These are phyloP conservation scores for Hysterangium stoloniferum DNA, from an alignment of 768 basidiomycete genomes.

Conservation along the genomic window DNA sequence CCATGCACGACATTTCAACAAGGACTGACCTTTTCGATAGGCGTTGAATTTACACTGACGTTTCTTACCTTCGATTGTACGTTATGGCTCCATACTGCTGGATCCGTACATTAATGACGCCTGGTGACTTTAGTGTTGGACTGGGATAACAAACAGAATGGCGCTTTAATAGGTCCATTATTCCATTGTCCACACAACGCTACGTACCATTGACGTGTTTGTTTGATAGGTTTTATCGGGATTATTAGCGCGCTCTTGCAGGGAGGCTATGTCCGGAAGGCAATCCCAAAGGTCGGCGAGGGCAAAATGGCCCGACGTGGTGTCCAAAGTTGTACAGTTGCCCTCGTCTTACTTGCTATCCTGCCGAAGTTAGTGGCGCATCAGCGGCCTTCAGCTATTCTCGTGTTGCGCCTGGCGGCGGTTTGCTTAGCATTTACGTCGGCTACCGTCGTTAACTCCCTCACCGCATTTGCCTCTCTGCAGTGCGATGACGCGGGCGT, in stretches of 20 bases:
- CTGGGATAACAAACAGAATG: slow-evolving; percentile 86
- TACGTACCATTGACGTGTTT: neutral
- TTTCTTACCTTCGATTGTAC: slow-evolving; percentile 87
- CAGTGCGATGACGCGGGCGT: slow-evolving; percentile 73
- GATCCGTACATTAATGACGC: no score
- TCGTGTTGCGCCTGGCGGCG: slow-evolving; percentile 59
- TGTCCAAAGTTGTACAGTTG: slow-evolving; percentile 61
- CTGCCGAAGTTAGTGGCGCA: slow-evolving; percentile 51
- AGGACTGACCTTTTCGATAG: slow-evolving; percentile 25
- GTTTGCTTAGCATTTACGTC: slow-evolving; percentile 88
- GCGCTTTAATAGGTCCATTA: slow-evolving; percentile 38
- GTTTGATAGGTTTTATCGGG: slow-evolving; percentile 85
- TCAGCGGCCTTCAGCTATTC: slow-evolving; percentile 37
- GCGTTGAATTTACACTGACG: slow-evolving; percentile 93
- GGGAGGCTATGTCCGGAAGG: slow-evolving; percentile 89
- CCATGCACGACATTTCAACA: neutral
- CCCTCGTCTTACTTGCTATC: slow-evolving; percentile 61
- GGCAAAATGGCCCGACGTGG: slow-evolving; percentile 79
- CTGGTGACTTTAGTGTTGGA: slow-evolving; percentile 63
- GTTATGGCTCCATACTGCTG: slow-evolving; percentile 18
- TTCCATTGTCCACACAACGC: no score
- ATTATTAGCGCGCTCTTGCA: slow-evolving; percentile 85
- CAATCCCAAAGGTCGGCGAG: slow-evolving; percentile 68
- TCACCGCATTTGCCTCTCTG: slow-evolving; percentile 85
- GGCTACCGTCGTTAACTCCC: slow-evolving; percentile 89